Conservation (phyloP, 202 grass and related monocot genomes). For the Digitaria exilis region DNA sequence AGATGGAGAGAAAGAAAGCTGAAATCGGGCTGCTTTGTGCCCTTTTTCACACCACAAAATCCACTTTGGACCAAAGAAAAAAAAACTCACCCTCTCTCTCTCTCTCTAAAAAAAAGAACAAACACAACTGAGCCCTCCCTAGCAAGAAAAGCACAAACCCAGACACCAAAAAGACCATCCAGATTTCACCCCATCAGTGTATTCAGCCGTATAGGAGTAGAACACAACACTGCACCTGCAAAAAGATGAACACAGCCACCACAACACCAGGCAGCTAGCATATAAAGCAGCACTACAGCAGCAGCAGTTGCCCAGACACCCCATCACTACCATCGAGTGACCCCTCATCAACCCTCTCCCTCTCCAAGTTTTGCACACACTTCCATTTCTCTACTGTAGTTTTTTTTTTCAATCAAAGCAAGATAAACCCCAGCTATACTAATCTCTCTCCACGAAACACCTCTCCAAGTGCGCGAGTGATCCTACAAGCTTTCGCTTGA, state of each 20-base stretch:
- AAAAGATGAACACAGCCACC: constrained; percentile 41
- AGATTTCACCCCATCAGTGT: neutral
- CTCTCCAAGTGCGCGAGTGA: neutral
- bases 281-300: constrained; percentile 47
- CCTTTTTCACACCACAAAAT: constrained; percentile 62
- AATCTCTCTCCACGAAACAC: neutral
- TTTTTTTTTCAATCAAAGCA: neutral
- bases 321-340: constrained; percentile 1
- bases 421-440: neutral
- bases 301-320: neutral
- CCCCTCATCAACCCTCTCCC: neutral
- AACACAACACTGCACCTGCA: constrained; percentile 26
- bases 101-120: neutral
- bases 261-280: constrained; percentile 7
- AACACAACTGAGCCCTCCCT: constrained; percentile 30
- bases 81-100: neutral
- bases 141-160: constrained; percentile 64
- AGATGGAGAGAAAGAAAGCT: constrained; percentile 52
- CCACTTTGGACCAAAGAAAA: constrained; percentile 47
- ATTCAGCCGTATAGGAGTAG: neutral
- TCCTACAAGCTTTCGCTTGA: neutral
- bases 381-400: no score
- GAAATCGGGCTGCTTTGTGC: constrained; percentile 24
- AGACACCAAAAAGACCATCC: constrained; percentile 18
- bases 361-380: no score